phyloP scores from a whole-genome alignment of 768 basidiomycete species.

The Baorangia bicolor region DNA sequence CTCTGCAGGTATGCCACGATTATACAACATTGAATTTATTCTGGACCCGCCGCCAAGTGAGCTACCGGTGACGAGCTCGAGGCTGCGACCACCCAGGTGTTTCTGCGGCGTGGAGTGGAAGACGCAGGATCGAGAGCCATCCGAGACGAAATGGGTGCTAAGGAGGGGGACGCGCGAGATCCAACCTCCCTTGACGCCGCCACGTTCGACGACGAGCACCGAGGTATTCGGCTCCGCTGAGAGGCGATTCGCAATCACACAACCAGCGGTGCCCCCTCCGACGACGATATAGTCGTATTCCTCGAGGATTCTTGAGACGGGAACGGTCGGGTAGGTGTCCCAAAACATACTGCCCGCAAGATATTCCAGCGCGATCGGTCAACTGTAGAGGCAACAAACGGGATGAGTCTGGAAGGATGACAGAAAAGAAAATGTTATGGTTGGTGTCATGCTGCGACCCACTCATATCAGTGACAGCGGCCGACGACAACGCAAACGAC shows the following conservation, averaged over 20 bases:
- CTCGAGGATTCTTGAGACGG: not conserved
- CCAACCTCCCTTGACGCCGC: not conserved
- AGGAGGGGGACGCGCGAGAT: not conserved
- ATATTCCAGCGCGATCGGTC: not conserved
- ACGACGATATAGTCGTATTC: not conserved
- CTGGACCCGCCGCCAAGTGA: not conserved
- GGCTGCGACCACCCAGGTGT: too few relatives aligned
- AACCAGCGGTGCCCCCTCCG: not conserved
- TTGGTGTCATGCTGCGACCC: not conserved
- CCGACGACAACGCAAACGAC: not conserved
- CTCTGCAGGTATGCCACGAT: not conserved
- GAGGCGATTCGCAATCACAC: not conserved
- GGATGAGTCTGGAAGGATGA: not conserved
- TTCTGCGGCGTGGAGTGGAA: not conserved
- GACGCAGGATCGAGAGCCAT: not conserved
- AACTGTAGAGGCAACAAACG: not conserved
- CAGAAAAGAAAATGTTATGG: not conserved
- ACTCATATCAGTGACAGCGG: not conserved
- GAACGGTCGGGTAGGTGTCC: not conserved
- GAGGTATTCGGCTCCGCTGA: not conserved
- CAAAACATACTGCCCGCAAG: not conserved
- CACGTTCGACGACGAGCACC: not conserved
- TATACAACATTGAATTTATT: not conserved
- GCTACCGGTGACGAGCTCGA: not conserved
- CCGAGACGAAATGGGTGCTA: not conserved